Evolutionary conservation across 306 rosid genomes (phyloP).

Genomic region (Medicago ruthenica): DNA sequence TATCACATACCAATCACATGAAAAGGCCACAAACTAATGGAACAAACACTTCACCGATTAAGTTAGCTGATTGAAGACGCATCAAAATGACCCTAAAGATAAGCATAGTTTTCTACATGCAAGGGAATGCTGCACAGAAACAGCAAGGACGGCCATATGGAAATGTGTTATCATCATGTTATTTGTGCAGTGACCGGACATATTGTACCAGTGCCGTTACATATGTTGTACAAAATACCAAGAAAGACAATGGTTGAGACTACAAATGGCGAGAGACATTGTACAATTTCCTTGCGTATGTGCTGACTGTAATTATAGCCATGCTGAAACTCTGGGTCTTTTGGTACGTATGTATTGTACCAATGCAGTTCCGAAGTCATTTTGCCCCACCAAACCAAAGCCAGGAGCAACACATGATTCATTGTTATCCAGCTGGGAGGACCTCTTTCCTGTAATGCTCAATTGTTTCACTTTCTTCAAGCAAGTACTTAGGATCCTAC

Average conservation of each 20-base stretch:
- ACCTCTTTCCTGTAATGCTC: not conserved
- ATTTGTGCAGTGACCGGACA: not conserved
- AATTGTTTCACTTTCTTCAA: not conserved
- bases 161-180: not conserved
- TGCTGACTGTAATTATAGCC: not conserved
- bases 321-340: not conserved
- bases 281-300: not conserved
- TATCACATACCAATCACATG: not conserved
- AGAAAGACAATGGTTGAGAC: not conserved
- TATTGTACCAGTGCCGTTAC: not conserved
- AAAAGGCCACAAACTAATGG: not conserved
- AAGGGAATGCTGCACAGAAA: conserved; percentile 9
- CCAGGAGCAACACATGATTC: not conserved
- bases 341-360: not conserved
- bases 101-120: not conserved
- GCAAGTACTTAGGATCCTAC: not conserved
- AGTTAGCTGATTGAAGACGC: not conserved
- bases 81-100: not conserved
- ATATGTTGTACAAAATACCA: not conserved
- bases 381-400: too few relatives aligned
- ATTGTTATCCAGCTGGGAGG: not conserved
- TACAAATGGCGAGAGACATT: not conserved
- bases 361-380: not conserved
- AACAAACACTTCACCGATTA: not conserved
- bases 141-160: conserved; percentile 5